Base-by-base conservation (phyloP, 73 alveolate species). In the Paramecium pentaurelia region DNA sequence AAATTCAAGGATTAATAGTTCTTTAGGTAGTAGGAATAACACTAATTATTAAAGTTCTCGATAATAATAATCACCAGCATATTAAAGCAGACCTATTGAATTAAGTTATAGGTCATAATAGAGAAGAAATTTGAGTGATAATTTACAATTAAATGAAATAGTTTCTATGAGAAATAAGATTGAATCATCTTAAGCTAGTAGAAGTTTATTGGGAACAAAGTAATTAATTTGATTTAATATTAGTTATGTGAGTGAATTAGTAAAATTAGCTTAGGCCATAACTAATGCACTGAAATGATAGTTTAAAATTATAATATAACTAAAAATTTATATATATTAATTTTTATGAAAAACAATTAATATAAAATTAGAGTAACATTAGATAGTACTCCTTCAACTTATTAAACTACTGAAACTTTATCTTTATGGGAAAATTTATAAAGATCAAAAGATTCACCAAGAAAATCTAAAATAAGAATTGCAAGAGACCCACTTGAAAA, bases 191-290 rank as follows among this genome's bases (percentile, higher is more conserved):
- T 73, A 73, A 8, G 40, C 47, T n/a, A 73, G 64, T 73, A 73
- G 87, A 73, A 12, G n/a, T 36, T 6, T 44, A 36, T 38, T 73
- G n/a, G 34, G 37, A 73, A 20, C 87, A 37, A 73, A 34, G 87
- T 73, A 73, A 22, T 30, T 54, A 6, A 7, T 54, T 54, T 37
- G 4, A 73, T 25, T 30, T 73, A n/a, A 54, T 54, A 54, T 8
- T 37, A 73, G 87, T 73, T 73, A 73, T 73, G 87, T 73, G 87
- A 73, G 87, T 12, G 87, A 73, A 40, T 40, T 73, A 73, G 60
- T 73, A 6, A 73, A 73, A 30, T 18, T 73, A 38, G 87, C 87
- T 16, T 73, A 73, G 32, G 87, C 87, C 20, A 73, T 73, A 32
- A 73, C 87, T 3, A 73, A 20, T 73, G 58, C 64, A 20, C 60